Evolutionary conservation across 495 filamentous ascomycete genomes (phyloP).

Genomic region (Penicillium lividum): DNA sequence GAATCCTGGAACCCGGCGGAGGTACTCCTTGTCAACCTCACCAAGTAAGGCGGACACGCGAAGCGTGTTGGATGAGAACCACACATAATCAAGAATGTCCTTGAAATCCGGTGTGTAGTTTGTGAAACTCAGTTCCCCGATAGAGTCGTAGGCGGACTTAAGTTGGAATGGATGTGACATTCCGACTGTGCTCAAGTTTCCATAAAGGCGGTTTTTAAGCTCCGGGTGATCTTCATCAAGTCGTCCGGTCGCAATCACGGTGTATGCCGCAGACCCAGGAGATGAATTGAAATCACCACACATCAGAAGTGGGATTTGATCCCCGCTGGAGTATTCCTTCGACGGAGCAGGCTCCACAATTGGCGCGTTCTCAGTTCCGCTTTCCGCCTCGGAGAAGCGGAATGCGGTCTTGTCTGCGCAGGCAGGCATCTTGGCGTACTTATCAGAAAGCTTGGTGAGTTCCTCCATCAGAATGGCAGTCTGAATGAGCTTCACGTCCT

Average conservation of each 20-base stretch:
- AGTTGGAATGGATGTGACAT: constrained; percentile 93
- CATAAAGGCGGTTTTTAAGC: constrained; percentile 72
- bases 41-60: constrained; percentile 87
- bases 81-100: constrained; percentile 94
- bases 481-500: constrained; percentile 94
- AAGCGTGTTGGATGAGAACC: constrained; percentile 90
- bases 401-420: constrained; percentile 78
- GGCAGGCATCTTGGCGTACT: constrained; percentile 72
- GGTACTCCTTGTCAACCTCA: constrained; percentile 86
- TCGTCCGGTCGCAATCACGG: constrained; percentile 74
- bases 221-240: constrained; percentile 75
- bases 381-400: constrained; percentile 61
- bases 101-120: constrained; percentile 93
- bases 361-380: constrained; percentile 52
- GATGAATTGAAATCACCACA: constrained; percentile 97
- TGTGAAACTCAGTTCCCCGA: constrained; percentile 85
- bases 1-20: constrained; percentile 88
- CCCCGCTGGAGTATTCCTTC: constrained; percentile 75
- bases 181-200: constrained; percentile 86
- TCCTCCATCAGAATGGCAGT: constrained; percentile 93
- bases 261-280: constrained; percentile 80
- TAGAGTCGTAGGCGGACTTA: constrained; percentile 77
- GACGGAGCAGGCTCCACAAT: constrained; percentile 61
- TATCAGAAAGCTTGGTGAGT: constrained; percentile 77
- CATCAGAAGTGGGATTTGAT: constrained; percentile 86